Evolutionary conservation across 2,329 filamentous ascomycete genomes (phyloP).

Genomic region (Tolypocladium tropicale): DNA sequence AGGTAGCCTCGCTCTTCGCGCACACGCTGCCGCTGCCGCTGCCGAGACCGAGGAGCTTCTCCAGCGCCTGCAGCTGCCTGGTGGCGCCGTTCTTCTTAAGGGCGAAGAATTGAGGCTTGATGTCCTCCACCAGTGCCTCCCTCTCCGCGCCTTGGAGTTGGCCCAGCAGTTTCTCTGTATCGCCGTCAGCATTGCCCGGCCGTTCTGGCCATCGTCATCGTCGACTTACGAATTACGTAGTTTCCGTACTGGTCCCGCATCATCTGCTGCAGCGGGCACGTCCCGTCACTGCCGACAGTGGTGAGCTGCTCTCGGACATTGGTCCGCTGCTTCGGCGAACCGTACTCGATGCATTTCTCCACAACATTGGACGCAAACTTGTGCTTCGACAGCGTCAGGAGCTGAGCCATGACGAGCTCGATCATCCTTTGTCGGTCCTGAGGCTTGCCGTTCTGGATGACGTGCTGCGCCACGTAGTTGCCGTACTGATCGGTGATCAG

Average conservation of each 20-base stretch:
- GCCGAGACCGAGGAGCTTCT: slow-evolving; percentile 19
- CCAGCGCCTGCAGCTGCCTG: slow-evolving; percentile 42
- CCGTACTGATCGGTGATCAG: slow-evolving; percentile 84
- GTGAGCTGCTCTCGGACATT: slow-evolving; percentile 58
- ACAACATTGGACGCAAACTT: slow-evolving; percentile 98
- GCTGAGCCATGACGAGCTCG: slow-evolving; percentile 56
- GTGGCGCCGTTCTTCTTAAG: slow-evolving; percentile 55
- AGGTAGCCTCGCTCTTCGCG: slow-evolving; percentile 17
- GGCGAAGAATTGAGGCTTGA: slow-evolving; percentile 49
- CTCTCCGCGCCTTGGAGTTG: slow-evolving; percentile 51
- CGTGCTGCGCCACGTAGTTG: slow-evolving; percentile 93
- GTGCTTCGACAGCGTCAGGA: slow-evolving; percentile 76
- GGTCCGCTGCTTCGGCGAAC: slow-evolving; percentile 57
- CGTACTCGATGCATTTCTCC: slow-evolving; percentile 76
- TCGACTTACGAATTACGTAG: slow-evolving; percentile 81
- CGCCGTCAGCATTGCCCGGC: slow-evolving; percentile 14
- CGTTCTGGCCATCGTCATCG: not conserved
- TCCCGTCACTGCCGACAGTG: slow-evolving; percentile 50
- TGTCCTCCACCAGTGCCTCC: slow-evolving; percentile 48
- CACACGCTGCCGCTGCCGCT: slow-evolving; percentile 10
- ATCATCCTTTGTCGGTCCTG: slow-evolving; percentile 68
- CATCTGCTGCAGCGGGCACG: slow-evolving; percentile 60
- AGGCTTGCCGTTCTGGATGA: slow-evolving; percentile 67
- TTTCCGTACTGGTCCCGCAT: slow-evolving; percentile 92
- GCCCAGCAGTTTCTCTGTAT: slow-evolving; percentile 66